Base-by-base conservation (phyloP, 352 stramenopile species). In the Pythium inflatum region DNA sequence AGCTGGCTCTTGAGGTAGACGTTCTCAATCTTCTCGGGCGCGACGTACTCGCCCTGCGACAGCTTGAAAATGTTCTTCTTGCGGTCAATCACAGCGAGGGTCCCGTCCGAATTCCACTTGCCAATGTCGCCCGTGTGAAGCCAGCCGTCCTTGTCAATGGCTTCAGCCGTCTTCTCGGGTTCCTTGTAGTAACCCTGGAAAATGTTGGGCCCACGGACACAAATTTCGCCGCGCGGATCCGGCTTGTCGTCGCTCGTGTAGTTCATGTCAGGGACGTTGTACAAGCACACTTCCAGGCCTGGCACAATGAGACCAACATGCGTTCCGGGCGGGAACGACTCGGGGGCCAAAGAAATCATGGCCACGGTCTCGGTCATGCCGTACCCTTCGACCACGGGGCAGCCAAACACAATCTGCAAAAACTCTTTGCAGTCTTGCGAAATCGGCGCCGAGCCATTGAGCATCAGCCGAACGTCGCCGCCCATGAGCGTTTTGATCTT, bases 91-190 rank as follows among this genome's bases (percentile, higher is more conserved):
- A 98, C 97, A 51, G 86, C 77, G 36, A 98, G 75, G 57, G 85
- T 96, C 49, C 93, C 92, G 74, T 98, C 83, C 1, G 83, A 72
- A 71, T 98, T 98, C 79, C 98, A 98, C 22, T 83, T 79, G 48
- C 93, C 97, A 53, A 99, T 98, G 79, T 99, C 97, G 24, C 97
- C 97, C 3, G 97, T 99, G 76, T 98, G 92, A 63, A 99, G 97
- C 89, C 92, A 99, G 18, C 96, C 96, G n/a, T 94, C 92, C 9
- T 75, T 80, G 59, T 98, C 91, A 24, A 99, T 84, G 2, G 85
- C 88, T 68, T 98, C 90, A 9, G 77, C 76, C 0, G 96, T 99
- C 31, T 94, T 91, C 68, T 97, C 89, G 0, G 83, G 78, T 67
- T 99, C 91, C 63, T 98, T 98, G 84, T 98, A 98, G 81, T 99